phyloP scores from a whole-genome alignment of 441 rosid genomes.

The Rhodomyrtus psidioides region DNA sequence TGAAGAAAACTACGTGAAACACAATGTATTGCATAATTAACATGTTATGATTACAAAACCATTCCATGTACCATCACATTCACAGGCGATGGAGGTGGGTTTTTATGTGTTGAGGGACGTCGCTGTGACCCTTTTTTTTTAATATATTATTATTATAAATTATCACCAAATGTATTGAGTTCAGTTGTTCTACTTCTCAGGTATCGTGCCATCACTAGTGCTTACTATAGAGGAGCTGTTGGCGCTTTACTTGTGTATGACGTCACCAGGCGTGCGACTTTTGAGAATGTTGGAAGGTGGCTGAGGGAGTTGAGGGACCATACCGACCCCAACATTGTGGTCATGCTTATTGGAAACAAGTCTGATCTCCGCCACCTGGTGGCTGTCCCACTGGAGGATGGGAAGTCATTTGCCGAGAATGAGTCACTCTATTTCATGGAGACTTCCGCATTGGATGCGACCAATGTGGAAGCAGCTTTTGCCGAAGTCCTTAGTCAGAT shows the following conservation, averaged over 20 bases:
- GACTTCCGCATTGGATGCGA: constrained; percentile 24
- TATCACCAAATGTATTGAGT: not conserved
- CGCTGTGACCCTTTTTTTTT: not conserved
- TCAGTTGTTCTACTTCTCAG: not conserved
- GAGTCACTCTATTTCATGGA: constrained; percentile 32
- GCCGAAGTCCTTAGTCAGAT: constrained; percentile 21
- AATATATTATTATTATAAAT: not conserved
- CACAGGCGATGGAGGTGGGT: not conserved
- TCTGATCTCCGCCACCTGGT: constrained; percentile 31
- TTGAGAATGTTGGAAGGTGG: constrained; percentile 26
- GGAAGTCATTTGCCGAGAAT: constrained; percentile 19
- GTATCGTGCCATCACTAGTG: constrained; percentile 32
- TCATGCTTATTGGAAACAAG: constrained; percentile 31
- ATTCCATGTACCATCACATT: not conserved
- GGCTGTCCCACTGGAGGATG: constrained; percentile 23
- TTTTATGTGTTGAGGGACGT: not conserved
- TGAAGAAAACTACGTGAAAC: not conserved
- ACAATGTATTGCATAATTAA: not conserved
- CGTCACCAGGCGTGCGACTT: constrained; percentile 22
- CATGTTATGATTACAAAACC: not conserved
- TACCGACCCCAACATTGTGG: constrained; percentile 26
- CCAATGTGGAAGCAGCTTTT: constrained; percentile 26
- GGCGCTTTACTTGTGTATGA: constrained; percentile 26
- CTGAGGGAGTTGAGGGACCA: constrained; percentile 24
- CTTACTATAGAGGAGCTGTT: constrained; percentile 27